A percentile compares a stretch with the other conserved stretches of the same genome.
These are phyloP conservation scores for Hypoxylon trugodes DNA, from an alignment of 495 filamentous ascomycete species.

Conservation along the genomic window DNA sequence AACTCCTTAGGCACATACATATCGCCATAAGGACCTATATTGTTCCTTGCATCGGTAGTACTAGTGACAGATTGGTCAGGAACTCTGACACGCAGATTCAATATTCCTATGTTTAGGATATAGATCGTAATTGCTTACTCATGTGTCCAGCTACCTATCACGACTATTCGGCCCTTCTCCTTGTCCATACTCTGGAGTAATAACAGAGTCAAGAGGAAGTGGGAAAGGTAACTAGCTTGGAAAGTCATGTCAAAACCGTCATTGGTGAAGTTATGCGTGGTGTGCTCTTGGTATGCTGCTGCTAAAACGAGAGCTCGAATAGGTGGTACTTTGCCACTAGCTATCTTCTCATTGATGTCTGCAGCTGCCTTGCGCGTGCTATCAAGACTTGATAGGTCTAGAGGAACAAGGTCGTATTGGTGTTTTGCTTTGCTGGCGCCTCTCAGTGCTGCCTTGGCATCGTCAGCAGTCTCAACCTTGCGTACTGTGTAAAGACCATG, in stretches of 20 bases:
- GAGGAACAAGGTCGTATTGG: conserved; percentile 49
- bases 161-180: conserved; percentile 51
- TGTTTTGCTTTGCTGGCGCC: conserved; percentile 39
- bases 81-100: too few species aligned
- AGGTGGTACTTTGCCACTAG: conserved; percentile 48
- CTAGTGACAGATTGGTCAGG: conserved; percentile 12
- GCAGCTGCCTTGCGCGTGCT: conserved; percentile 51
- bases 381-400: conserved; percentile 54
- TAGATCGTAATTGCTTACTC: conserved; percentile 41
- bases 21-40: conserved; percentile 4
- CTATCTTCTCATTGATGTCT: conserved; percentile 49
- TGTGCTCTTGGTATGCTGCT: conserved; percentile 50
- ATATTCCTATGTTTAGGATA: too few species aligned
- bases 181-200: conserved; percentile 56
- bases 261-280: conserved; percentile 44
- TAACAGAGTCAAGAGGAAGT: conserved; percentile 53
- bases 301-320: conserved; percentile 57
- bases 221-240: conserved; percentile 56
- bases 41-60: conserved; percentile 39
- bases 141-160: conserved; percentile 55
- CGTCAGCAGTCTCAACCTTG: conserved; percentile 47
- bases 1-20: conserved; percentile 40
- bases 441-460: conserved; percentile 42
- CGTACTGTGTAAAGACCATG: conserved; percentile 53
- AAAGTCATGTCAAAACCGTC: conserved; percentile 55